A percentile compares a stretch with the other conserved stretches of the same genome.
phyloP scores from a whole-genome alignment of 2,329 filamentous ascomycete species.

The Aspergillus persii region DNA sequence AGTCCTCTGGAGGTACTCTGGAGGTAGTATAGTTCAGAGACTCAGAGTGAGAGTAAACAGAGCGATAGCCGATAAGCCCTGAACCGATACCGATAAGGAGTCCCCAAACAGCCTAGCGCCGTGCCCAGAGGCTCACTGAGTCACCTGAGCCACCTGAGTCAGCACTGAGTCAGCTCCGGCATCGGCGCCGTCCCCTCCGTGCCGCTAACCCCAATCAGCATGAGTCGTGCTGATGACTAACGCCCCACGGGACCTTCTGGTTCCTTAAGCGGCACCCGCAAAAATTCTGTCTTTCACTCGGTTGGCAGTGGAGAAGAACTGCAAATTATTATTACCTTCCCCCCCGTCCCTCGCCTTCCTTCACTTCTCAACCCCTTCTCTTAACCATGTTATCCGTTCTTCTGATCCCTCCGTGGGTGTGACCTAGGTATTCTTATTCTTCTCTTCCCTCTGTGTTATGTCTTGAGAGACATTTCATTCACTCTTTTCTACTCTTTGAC shows the following conservation, averaged over 20 bases:
- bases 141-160: too few species aligned
- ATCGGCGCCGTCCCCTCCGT: too few species aligned
- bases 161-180: too few species aligned
- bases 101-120: too few species aligned
- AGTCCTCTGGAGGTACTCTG: too few species aligned
- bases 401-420: slow-evolving; percentile 24
- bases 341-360: slow-evolving; percentile 12
- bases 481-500: slow-evolving; percentile 11
- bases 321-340: neutral
- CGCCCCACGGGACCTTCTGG: neutral
- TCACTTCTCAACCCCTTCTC: slow-evolving; percentile 21
- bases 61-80: too few species aligned
- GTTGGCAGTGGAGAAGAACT: slow-evolving; percentile 16
- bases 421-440: slow-evolving; percentile 13
- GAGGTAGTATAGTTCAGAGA: too few species aligned
- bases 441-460: slow-evolving; percentile 16
- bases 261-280: slow-evolving; percentile 20
- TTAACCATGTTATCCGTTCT: slow-evolving; percentile 22
- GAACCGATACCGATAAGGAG: too few species aligned
- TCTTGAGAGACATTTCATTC: slow-evolving; percentile 17
- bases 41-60: too few species aligned
- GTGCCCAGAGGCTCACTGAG: too few species aligned
- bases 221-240: too few species aligned
- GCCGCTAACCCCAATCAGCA: too few species aligned
- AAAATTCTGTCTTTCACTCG: slow-evolving; percentile 14